Evolutionary conservation across 2,329 filamentous ascomycete genomes (phyloP), one percentile per base, ranked within the genome.

Genomic region (Xylariaceae sp.): DNA sequence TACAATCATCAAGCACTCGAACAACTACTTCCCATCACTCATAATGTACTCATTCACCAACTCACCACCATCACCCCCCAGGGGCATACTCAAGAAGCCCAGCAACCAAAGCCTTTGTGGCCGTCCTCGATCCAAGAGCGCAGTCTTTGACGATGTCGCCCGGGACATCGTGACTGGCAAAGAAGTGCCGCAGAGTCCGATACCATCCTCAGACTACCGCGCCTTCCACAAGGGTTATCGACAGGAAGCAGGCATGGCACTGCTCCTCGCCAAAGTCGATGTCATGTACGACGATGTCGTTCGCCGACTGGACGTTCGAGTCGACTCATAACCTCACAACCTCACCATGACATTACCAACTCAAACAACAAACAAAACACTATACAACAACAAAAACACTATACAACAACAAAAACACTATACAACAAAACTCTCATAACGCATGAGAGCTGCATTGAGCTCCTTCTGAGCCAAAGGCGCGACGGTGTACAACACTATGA

Each of bases 41-140:
- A 27, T 41, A 32, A 56, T 56, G 54, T 48, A 54, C 45, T 45
- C 47, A 38, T 42, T 55, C 45, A 45, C 52, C 32, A 48, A 30
- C 40, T 53, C 51, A 32, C 53, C 47, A 19, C 47, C 15, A 45
- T 56, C 51, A 32, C 39, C 45, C 10, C 56, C 56, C 39, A 58
- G 55, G 50, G 42, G 57, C 41, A 59, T 59, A 35, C 57, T 59
- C 48, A 59, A 59, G 53, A 52, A 50, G 49, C 49, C 51, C 9
- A 59, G 57, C 46, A 45, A 47, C 27, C 17, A 54, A 6, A 54
- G 54, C 31, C 47, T 59, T 27, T 45, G 53, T 30, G 48, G 41
- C 18, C 52, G 55, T 15, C 47, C 48, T 19, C 54, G 56, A 30
- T 54, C 51, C 18, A 59, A 59, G 44, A 59, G 53, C 31, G 22